phyloP scores from a whole-genome alignment of 192 early-diverging fungal genomes.

The Obelidium mucronatum region DNA sequence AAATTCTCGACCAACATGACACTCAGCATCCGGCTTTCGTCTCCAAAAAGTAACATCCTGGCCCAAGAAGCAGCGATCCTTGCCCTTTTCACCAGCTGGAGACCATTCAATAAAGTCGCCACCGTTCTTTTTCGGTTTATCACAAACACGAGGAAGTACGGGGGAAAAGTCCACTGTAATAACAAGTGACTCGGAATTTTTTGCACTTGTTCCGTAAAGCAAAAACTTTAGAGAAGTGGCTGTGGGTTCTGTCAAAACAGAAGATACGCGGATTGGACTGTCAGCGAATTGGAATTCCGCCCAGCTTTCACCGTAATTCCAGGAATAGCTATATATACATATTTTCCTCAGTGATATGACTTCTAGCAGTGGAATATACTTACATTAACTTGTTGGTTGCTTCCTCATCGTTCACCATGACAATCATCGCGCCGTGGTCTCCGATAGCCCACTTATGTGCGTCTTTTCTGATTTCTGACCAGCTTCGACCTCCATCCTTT shows the following conservation, averaged over 20 bases:
- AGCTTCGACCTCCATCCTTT: conserved; percentile 87
- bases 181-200: conserved; percentile 36
- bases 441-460: conserved; percentile 84
- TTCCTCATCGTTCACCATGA: conserved; percentile 74
- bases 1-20: conserved; percentile 75
- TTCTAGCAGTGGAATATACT: too few species aligned
- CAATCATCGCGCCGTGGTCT: conserved; percentile 86
- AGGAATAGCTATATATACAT: conserved; percentile 59
- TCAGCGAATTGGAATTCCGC: conserved; percentile 64
- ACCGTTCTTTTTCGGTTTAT: conserved; percentile 46
- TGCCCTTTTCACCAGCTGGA: conserved; percentile 38
- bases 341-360: background rate
- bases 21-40: conserved; percentile 72
- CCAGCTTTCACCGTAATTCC: conserved; percentile 84
- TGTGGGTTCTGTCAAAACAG: conserved; percentile 69
- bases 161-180: conserved; percentile 70
- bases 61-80: conserved; percentile 69
- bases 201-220: conserved; percentile 60
- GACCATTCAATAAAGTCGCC: conserved; percentile 94
- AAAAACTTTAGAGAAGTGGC: conserved; percentile 77
- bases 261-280: conserved; percentile 63
- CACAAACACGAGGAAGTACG: conserved; percentile 46
- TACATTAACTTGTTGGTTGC: conserved; percentile 62
- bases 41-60: conserved; percentile 73
- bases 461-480: conserved; percentile 75